Conservation (phyloP, 192 early-diverging fungal genomes). For the Powellomyces hirtus region DNA sequence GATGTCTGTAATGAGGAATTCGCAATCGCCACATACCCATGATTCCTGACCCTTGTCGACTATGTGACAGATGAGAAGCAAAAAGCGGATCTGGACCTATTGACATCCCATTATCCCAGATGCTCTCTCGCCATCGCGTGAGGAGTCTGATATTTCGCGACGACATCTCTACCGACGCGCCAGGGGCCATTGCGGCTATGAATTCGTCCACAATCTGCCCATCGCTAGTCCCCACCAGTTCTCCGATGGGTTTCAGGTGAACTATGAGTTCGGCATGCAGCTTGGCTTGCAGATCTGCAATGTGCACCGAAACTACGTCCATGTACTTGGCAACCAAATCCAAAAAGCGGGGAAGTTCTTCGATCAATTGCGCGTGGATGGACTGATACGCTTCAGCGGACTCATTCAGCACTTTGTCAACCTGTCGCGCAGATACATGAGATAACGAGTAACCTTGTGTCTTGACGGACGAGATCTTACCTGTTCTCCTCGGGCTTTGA, state of each 20-base stretch:
- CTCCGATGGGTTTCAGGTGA: conserved; percentile 29
- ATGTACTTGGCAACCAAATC: conserved; percentile 58
- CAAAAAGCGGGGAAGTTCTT: conserved; percentile 69
- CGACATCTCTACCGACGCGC: background rate
- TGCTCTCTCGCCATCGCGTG: conserved; percentile 5
- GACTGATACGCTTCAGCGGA: conserved; percentile 64
- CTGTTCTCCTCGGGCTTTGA: conserved; percentile 58
- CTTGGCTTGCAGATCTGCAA: conserved; percentile 53
- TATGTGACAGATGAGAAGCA: background rate
- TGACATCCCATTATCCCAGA: conserved; percentile 4
- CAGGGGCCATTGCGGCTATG: conserved; percentile 4
- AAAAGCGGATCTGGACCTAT: background rate
- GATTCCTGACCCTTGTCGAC: too few relatives aligned
- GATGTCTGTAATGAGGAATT: too few relatives aligned
- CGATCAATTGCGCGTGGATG: conserved; percentile 69
- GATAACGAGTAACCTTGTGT: background rate
- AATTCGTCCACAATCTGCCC: conserved; percentile 22
- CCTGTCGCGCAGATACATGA: conserved; percentile 22
- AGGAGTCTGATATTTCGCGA: conserved; percentile 9
- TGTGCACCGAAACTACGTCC: conserved; percentile 55
- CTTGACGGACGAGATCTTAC: conserved; percentile 21
- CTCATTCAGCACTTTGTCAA: conserved; percentile 64
- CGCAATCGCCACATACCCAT: too few relatives aligned
- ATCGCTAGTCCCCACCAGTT: background rate
- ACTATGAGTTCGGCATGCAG: conserved; percentile 46